Evolutionary conservation across 2,329 filamentous ascomycete genomes (phyloP).

Genomic region (Exophiala oligosperma): DNA sequence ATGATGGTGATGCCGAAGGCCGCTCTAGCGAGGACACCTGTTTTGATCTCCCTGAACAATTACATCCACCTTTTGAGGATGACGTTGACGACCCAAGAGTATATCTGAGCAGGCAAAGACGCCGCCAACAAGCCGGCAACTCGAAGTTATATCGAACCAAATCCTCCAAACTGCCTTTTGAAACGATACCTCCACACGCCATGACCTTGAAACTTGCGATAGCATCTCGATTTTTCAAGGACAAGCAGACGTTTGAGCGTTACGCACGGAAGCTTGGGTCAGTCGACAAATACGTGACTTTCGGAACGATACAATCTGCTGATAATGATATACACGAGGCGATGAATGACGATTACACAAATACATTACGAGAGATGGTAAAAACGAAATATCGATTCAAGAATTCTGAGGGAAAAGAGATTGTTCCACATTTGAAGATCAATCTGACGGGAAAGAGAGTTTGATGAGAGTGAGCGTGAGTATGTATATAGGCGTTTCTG

Average conservation of each 20-base stretch:
- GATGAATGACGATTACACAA: neutral
- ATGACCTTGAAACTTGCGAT: constrained; percentile 11
- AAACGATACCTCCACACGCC: constrained; percentile 8
- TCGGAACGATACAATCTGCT: neutral
- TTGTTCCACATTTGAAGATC: constrained; percentile 8
- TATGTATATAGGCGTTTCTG: neutral
- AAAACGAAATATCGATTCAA: neutral
- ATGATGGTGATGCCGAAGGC: neutral
- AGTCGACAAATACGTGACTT: constrained; percentile 1
- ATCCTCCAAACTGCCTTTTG: constrained; percentile 22
- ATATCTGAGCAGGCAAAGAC: constrained; percentile 32
- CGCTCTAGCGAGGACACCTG: neutral
- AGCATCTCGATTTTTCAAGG: neutral
- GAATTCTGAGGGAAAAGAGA: neutral
- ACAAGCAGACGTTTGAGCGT: neutral
- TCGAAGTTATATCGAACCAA: constrained; percentile 18
- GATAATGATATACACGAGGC: constrained; percentile 2
- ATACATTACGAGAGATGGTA: neutral
- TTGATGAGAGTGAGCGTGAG: neutral
- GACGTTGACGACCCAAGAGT: constrained; percentile 33
- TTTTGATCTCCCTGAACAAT: neutral
- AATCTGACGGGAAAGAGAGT: neutral
- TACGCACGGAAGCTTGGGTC: neutral
- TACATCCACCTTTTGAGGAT: constrained; percentile 8
- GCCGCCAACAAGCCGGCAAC: constrained; percentile 7